Evolutionary conservation across 208 protist genomes (phyloP), one percentile per base, ranked within the genome.

Genomic region (Wallacemonas sp.): DNA sequence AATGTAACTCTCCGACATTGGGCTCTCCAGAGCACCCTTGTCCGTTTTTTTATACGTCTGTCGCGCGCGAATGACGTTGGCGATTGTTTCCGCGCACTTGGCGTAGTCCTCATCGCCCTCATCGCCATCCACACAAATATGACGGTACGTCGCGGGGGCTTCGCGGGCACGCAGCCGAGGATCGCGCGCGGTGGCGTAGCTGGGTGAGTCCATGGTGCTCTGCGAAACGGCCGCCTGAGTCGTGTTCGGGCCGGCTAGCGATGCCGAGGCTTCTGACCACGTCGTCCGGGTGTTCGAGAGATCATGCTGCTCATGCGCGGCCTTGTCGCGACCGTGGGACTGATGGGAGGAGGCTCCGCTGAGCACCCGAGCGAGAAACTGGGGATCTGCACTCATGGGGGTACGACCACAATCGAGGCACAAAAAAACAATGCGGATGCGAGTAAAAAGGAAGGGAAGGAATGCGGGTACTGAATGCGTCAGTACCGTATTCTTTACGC

Each of bases 51-150:
- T 96, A 72, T 92, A 96, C 19, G 60, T 41, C 62, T 89, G 80
- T 11, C 90, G 74, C 9, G 83, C 36, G 11, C 53, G 64, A 27
- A 96, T 80, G n/a, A 89, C 67, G 33, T 72, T 75, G 2, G 86
- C 81, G 24, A 96, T 90, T 22, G 90, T 66, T 28, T 81, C 84
- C 0, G 79, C 90, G 55, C 80, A 93, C 62, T 81, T 91, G 34
- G 79, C 22, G 69, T 90, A 96, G 68, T 96, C 85, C 58, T 76
- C 63, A 60, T 90, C 85, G 26, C 83, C 82, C 56, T 87, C 83
- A 28, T 90, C 90, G 12, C 85, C 90, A 49, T 94, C 86, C 59
- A 92, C 85, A 45, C 79, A 72, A 44, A 96, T 82, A 49, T 86
- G 79, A 42, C 86, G 73, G 51, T 90, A 93, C 28, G 72, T 84